These are phyloP conservation scores for Fraxinus quadrangulata DNA, from an alignment of 257 asterid species.

Conservation along the genomic window DNA sequence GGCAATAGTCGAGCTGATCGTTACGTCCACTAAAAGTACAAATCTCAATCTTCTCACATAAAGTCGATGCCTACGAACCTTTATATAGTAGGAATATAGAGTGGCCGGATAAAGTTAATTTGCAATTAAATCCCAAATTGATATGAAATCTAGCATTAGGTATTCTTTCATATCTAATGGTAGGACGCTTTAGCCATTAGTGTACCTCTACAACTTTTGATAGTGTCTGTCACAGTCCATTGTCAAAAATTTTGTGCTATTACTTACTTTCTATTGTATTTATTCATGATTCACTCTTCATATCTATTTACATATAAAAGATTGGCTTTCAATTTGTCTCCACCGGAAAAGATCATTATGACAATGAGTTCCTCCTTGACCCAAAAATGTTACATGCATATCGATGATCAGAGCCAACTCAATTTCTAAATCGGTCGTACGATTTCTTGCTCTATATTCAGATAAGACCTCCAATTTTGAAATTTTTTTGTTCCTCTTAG, in stretches of 20 bases:
- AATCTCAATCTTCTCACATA: too few species aligned
- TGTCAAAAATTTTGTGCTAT: neutral
- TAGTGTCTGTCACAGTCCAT: constrained; percentile 40
- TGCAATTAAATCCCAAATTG: constrained; percentile 1
- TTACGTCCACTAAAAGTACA: too few species aligned
- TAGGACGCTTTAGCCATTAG: neutral
- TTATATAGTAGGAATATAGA: too few species aligned
- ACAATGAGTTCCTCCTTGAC: neutral
- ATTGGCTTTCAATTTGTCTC: neutral
- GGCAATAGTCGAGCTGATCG: too few species aligned
- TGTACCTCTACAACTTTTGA: constrained; percentile 19
- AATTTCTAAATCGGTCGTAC: neutral
- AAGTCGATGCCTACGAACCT: too few species aligned
- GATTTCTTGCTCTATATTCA: too few species aligned
- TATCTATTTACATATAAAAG: constrained; percentile 27
- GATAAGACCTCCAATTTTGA: neutral
- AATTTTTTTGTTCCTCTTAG: neutral
- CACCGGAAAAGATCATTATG: neutral
- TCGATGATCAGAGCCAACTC: neutral
- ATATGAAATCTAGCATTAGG: constrained; percentile 1
- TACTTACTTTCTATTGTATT: neutral
- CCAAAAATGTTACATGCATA: neutral
- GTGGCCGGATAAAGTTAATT: too few species aligned
- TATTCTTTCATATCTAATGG: constrained; percentile 14
- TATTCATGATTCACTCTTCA: constrained; percentile 7